Conservation (phyloP, 2,329 filamentous ascomycete genomes). For the Microsporum audouinii region DNA sequence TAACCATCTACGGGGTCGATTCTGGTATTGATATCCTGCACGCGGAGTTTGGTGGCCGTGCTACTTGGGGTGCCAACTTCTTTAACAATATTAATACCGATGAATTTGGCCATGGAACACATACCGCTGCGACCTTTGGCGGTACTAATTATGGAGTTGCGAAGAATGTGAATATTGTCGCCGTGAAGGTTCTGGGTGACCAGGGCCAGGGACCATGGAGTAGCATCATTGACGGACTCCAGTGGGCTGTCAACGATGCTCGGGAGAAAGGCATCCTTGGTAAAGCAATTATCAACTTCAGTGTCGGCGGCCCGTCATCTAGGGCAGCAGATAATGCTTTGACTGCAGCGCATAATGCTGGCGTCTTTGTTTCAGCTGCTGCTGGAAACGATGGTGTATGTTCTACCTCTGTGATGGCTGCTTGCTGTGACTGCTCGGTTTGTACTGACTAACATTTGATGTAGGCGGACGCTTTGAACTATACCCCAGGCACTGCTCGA, state of each 20-base stretch:
- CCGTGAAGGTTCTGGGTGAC: conserved; percentile 41
- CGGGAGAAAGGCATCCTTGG: conserved; percentile 19
- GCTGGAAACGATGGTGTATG: conserved; percentile 30
- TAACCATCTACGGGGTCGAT: conserved; percentile 30
- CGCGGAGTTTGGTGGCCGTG: conserved; percentile 28
- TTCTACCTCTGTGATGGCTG: neutral
- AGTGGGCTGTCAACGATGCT: conserved; percentile 27
- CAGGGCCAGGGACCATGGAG: conserved; percentile 36
- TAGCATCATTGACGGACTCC: conserved; percentile 41
- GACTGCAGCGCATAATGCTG: conserved; percentile 25
- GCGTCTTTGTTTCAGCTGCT: conserved; percentile 32
- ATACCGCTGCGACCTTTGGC: conserved; percentile 29
- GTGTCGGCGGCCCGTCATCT: conserved; percentile 26
- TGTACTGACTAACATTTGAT: neutral
- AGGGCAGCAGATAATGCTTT: conserved; percentile 30
- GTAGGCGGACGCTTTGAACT: conserved; percentile 22
- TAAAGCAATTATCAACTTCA: conserved; percentile 28
- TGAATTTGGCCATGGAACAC: conserved; percentile 30
- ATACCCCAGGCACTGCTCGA: conserved; percentile 28
- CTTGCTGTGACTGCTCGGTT: neutral
- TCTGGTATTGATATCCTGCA: conserved; percentile 27
- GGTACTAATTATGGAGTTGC: conserved; percentile 27
- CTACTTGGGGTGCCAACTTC: conserved; percentile 26
- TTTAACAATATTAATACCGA: conserved; percentile 14
- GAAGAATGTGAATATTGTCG: conserved; percentile 30